Base-by-base conservation (phyloP, 2,329 filamentous ascomycete species). In the Rhytidhysteron rufulum region DNA sequence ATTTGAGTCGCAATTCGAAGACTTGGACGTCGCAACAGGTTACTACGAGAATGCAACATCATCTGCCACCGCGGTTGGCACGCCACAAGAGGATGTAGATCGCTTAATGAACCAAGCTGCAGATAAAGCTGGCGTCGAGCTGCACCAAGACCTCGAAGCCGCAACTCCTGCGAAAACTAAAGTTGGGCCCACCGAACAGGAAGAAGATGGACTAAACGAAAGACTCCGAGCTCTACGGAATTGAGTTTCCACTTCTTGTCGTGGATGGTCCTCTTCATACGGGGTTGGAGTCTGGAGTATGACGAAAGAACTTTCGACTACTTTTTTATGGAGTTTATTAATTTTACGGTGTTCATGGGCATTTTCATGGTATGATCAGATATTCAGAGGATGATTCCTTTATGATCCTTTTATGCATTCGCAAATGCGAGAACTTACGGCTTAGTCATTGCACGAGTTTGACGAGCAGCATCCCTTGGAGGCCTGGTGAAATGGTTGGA, bases 41-140 rank as follows among this genome's bases (percentile, higher is more conserved):
- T 88, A 90, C 67, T 93, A 93, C 67, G 87, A 91, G 66, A 88
- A 90, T 58, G 86, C 88, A 44, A 91, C 90, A 47, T 82, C 79
- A 17, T 83, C 85, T 45, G 85, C 85, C 27, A 94, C 88, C 63
- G 86, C 67, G 56, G 84, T 71, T 62, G 86, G 73, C 64, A 90
- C 70, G 69, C 86, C 71, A 67, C 79, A 95, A 62, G 88, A 94
- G 53, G 88, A 90, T 51, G 88, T 95, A 2, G 88, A 95, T 64
- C 82, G 88, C 51, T 70, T 95, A 47, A 85, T 95, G 68, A 84
- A 80, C 49, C 86, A 94, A 68, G 80, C 93, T 31, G 88, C 88
- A 47, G 89, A 95, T 63, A 88, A 94, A 65, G 88, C 86, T 8
- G 89, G 89, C 39, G 79, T 95, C 38, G 86, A 93, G 66, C 73